Evolutionary conservation across 495 filamentous ascomycete species (phyloP).

Genomic region (Chaetomium fimeti): DNA sequence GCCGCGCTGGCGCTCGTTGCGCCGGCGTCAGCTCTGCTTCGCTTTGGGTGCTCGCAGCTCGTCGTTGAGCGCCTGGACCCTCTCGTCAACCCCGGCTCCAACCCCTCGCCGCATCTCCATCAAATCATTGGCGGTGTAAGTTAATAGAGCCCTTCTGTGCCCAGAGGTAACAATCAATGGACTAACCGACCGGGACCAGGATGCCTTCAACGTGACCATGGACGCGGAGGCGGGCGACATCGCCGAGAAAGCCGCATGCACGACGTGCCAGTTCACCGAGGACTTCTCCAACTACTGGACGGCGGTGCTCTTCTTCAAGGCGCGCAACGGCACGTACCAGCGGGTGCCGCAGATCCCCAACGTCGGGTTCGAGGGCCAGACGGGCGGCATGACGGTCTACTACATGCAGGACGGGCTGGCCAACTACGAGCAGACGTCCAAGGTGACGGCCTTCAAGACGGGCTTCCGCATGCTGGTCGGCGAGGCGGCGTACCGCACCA

Average conservation of each 20-base stretch:
- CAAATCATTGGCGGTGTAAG: conserved; percentile 14
- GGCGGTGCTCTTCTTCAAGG: conserved; percentile 7
- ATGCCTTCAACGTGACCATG: conserved; percentile 14
- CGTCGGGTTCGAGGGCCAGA: conserved; percentile 9
- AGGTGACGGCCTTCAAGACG: conserved; percentile 14
- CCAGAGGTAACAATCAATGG: neutral
- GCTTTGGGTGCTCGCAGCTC: conserved; percentile 11
- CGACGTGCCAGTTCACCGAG: conserved; percentile 12
- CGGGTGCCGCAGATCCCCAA: conserved; percentile 10
- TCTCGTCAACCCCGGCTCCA: conserved; percentile 2
- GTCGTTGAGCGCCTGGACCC: conserved; percentile 6
- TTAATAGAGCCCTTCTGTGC: neutral
- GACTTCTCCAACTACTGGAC: conserved; percentile 17
- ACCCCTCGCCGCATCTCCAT: conserved; percentile 11
- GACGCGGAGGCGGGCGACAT: conserved; percentile 8
- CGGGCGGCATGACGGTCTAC: conserved; percentile 13
- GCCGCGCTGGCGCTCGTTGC: conserved; percentile 7
- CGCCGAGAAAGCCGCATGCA: conserved; percentile 6
- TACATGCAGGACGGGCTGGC: conserved; percentile 14
- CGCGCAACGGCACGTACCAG: conserved; percentile 10
- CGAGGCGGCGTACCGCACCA: conserved; percentile 8
- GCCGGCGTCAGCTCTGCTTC: conserved; percentile 5
- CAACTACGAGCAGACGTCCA: conserved; percentile 13
- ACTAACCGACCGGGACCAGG: neutral
- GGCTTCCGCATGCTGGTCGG: conserved; percentile 15